phyloP scores from a whole-genome alignment of 2,329 filamentous ascomycete species.

The Calonectria fujianensis region DNA sequence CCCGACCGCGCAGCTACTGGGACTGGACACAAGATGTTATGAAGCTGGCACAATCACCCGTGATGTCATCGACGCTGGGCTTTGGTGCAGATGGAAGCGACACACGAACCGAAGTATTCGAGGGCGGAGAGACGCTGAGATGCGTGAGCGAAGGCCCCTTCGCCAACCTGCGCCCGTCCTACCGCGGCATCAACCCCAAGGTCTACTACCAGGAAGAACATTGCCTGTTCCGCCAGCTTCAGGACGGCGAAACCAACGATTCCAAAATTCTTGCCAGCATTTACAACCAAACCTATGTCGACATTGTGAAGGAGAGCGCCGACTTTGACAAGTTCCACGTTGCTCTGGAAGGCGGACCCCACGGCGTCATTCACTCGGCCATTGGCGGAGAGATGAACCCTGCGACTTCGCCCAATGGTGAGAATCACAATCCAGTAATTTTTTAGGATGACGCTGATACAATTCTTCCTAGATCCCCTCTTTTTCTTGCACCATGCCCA shows the following conservation, averaged over 20 bases:
- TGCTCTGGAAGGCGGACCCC: slow-evolving; percentile 2
- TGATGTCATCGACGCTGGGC: neutral
- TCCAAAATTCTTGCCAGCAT: neutral
- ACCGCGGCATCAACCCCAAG: slow-evolving; percentile 1
- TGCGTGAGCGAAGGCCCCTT: slow-evolving; percentile 6
- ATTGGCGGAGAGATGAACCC: slow-evolving; percentile 19
- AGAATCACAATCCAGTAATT: neutral
- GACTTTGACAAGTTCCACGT: slow-evolving; percentile 14
- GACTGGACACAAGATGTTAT: slow-evolving; percentile 17
- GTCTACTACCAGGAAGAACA: neutral
- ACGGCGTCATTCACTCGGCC: slow-evolving; percentile 12
- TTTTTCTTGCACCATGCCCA: slow-evolving; percentile 12
- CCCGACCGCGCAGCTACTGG: neutral
- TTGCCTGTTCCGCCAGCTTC: neutral
- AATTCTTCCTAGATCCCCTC: neutral
- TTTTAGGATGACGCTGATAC: neutral
- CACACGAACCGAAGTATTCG: neutral
- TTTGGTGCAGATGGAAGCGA: slow-evolving; percentile 8
- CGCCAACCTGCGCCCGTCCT: neutral
- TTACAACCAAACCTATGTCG: slow-evolving; percentile 17
- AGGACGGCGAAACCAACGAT: neutral
- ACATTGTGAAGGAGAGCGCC: neutral
- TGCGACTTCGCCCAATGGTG: slow-evolving; percentile 5
- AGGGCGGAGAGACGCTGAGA: neutral
- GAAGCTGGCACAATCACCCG: slow-evolving; percentile 10